Evolutionary conservation across 139 green algal species (phyloP), one percentile per base, ranked within the genome.

Genomic region (Chlorella sorokiniana): DNA sequence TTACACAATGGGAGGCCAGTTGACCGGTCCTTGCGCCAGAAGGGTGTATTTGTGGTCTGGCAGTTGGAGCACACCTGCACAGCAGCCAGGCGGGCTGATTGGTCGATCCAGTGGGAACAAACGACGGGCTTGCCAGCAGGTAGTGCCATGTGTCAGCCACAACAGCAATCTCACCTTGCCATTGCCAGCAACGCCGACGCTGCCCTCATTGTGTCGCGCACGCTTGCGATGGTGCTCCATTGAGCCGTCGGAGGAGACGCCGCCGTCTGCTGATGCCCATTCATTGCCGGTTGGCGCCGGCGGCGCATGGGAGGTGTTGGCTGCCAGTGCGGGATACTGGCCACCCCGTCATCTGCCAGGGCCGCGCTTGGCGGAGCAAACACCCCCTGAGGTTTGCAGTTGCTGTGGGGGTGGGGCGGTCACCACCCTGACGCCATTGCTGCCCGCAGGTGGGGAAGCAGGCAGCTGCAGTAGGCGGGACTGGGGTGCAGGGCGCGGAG

Each of bases 11-110:
- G 91, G 79, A 88, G 81, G 2, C 92, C 93, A 52, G 94, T 94
- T 45, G 91, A 73, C 85, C 94, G 95, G 85, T 98, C 93, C 79
- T 98, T 98, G 70, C 96, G 88, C 96, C 96, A 99, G 81, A 98
- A 98, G 25, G 96, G 96, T 1, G 96, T 98, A 56, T 81, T 83
- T 71, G 81, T 90, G 14, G 94, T 96, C 75, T 90, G 88, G 81
- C 96, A 99, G 89, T 98, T 98, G 69, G 91, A 94, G 92, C 96
- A 99, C 10, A 95, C 85, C 91, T 98, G 65, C 62, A 4, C 41
- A 37, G 7, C 20, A 29, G 4, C 48, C 20, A 27, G n/a, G 54
- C 54, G 52, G 37, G 2, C 42, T 4, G 69, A 7, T 16, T 16
- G 25, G 51, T 33, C 16, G 41, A 62, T 29, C 23, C 14, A 25